Base-by-base conservation (phyloP, 768 basidiomycete genomes). In the Dioszegia aurantiaca region DNA sequence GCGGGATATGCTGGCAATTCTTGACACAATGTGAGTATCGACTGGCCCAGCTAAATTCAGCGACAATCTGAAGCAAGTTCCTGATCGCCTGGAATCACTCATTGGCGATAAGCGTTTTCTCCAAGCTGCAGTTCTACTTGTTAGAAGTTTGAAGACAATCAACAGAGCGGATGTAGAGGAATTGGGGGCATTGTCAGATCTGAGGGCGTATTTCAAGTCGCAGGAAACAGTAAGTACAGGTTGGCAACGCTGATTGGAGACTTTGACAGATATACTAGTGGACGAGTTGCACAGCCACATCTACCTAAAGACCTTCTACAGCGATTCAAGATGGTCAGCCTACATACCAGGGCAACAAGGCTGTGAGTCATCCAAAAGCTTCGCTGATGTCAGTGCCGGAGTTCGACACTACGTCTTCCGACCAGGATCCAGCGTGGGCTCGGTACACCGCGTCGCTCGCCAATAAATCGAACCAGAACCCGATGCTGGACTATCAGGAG, bases 261-360 rank as follows among this genome's bases (percentile, higher is more conserved):
- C 89, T 11, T 78, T 99, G 42, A 83, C 88, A 44, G 95, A 98
- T 63, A 95, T 98, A 55, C 79, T 99, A 57, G 81, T 93, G 6
- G 95, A 99, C 64, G 95, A 99, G 70, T 81, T 99, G 12, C 93
- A 98, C 71, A 90, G 86, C 65, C 95, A 99, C 77, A 78, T 99
- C n/a, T 99, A 95, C 77, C 84, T 99, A 59, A 95, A 94, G 70
- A 89, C 88, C 0, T 94, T 91, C 75, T 95, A 92, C 85, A 92
- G 90, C 71, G 94, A 98, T 65, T 83, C 86, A 4, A 85, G 94
- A 28, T 99, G 95, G 95, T 81, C 84, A 17, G 78, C 88, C 0
- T 97, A 95, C 73, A 78, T 82, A 11, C 85, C 87, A 0, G 87
- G 87, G 53, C 95, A 97, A 73, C 82, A 30, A 27, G 43, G 42